These are phyloP conservation scores for Volvox africanus DNA, from an alignment of 139 green algal species.

Conservation along the genomic window DNA sequence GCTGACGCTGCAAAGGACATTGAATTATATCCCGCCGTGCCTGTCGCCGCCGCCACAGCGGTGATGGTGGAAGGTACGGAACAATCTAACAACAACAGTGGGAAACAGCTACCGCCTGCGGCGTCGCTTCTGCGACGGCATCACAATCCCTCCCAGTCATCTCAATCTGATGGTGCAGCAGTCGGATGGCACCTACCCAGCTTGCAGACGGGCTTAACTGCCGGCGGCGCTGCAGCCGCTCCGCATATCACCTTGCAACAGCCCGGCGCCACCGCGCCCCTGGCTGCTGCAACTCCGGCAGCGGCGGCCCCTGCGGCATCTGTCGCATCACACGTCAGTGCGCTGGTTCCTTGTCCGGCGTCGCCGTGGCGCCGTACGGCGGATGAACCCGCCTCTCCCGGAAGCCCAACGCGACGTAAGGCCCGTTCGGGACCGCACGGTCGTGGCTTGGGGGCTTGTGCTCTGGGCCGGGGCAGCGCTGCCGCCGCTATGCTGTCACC, in stretches of 20 bases:
- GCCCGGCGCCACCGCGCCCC: neutral
- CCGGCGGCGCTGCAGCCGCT: neutral
- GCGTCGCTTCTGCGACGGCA: neutral
- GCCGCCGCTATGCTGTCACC: neutral
- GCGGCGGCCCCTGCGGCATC: neutral
- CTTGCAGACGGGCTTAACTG: neutral
- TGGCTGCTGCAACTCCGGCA: neutral
- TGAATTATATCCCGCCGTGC: neutral
- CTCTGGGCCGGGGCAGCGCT: neutral
- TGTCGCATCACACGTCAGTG: neutral
- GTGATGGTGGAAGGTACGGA: neutral
- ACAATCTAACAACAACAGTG: neutral
- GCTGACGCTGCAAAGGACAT: slow-evolving; percentile 10
- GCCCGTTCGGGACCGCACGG: neutral
- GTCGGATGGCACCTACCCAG: neutral
- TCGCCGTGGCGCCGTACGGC: neutral
- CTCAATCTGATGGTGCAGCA: neutral
- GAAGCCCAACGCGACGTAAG: neutral
- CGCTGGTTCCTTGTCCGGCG: neutral
- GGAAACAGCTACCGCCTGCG: neutral
- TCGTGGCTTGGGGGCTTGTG: neutral
- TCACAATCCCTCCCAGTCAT: neutral
- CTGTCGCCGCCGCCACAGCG: neutral
- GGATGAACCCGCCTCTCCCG: neutral
- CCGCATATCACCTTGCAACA: neutral